Evolutionary conservation across 2,329 filamentous ascomycete species (phyloP).

Genomic region (Penicillium sp.): DNA sequence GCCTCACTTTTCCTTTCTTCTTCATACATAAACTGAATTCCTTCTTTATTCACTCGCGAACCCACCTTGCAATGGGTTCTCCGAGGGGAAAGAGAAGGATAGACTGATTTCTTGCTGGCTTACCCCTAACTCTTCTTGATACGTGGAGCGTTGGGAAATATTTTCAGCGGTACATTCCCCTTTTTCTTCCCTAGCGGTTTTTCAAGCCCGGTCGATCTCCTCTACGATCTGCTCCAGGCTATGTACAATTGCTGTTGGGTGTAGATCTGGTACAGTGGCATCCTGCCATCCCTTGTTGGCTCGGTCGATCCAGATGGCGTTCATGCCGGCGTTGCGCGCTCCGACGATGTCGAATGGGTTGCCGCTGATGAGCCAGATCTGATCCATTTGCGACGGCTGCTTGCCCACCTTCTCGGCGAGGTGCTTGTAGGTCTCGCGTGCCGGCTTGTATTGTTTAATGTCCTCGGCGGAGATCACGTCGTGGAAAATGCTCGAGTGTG

Average conservation of each 20-base stretch:
- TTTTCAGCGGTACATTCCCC: constrained; percentile 40
- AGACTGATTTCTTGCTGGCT: constrained; percentile 41
- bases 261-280: constrained; percentile 47
- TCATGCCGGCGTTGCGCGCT: constrained; percentile 57
- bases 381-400: constrained; percentile 38
- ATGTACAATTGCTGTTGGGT: constrained; percentile 53
- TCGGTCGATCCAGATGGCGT: constrained; percentile 64
- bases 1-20: constrained; percentile 30
- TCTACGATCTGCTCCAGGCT: constrained; percentile 57
- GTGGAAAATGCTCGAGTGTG: constrained; percentile 48
- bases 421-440: constrained; percentile 57
- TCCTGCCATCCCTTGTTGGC: constrained; percentile 62
- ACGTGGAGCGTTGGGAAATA: constrained; percentile 48
- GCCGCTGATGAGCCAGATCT: constrained; percentile 65
- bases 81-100: constrained; percentile 48
- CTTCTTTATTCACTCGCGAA: constrained; percentile 48
- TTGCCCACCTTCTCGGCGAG: constrained; percentile 52
- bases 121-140: constrained; percentile 44
- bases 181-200: constrained; percentile 1
- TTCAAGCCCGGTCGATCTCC: constrained; percentile 31
- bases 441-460: constrained; percentile 61
- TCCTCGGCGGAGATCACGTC: constrained; percentile 60
- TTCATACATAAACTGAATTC: constrained; percentile 40
- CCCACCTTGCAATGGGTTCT: constrained; percentile 37
- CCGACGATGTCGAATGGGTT: constrained; percentile 72